Base-by-base conservation (phyloP, 2,329 filamentous ascomycete species). In the Plectosphaerella sp. region DNA sequence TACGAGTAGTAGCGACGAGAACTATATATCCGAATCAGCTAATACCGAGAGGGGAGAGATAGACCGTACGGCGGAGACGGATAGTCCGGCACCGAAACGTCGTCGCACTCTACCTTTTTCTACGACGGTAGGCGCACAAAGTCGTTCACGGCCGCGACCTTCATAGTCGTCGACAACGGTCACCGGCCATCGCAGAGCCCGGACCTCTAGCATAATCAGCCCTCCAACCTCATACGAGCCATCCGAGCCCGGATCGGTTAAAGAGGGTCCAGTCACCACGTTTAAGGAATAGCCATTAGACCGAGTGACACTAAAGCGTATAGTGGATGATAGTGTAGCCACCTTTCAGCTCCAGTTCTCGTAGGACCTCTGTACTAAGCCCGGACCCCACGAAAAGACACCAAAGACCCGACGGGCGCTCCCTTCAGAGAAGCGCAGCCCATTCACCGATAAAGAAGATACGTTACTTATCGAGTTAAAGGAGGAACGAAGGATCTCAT, bases 81-180 rank as follows among this genome's bases (percentile, higher is more conserved):
- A 39, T 39, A 12, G 36, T 39, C 45, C 28, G 61, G 58, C 41
- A 57, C 61, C 46, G 57, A 52, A 37, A 48, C 53, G 50, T 51
- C 50, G 33, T 51, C 50, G 33, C 28, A 36, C 28, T 20, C 28
- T 18, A 22, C 35, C 45, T 47, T 37, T 28, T 47, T 18, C 25
- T 35, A 16, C n/a, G 45, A 16, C 28, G 10, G 18, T 18, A 25
- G 28, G 24, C 15, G 45, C 45, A 14, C 45, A 20, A 47, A 18
- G 45, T 15, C 45, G 45, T 35, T 35, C 16, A 9, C 15, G 7
- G 45, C 6, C 24, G 8, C 45, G 33, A 11, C 33, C 45, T 16
- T 46, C 45, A 6, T 18, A 24, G 45, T 28, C 33, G 24, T 46
- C 45, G 16, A 28, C 45, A 33, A 33, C 45, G 25, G 20, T n/a